These are phyloP conservation scores for Rusavskia elegans DNA, from an alignment of 495 filamentous ascomycete genomes.

Conservation along the genomic window DNA sequence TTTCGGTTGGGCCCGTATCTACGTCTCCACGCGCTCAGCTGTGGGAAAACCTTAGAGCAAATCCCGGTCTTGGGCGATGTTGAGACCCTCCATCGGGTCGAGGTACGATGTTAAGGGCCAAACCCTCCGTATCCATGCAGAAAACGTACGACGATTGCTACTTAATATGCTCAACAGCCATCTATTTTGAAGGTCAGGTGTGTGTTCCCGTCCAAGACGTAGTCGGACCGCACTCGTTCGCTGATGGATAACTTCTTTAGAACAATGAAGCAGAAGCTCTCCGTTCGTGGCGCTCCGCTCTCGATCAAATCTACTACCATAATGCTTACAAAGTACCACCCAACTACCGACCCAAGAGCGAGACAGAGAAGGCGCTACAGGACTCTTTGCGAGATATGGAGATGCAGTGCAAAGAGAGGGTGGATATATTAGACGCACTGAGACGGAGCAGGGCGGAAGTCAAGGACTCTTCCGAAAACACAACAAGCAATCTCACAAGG, in stretches of 20 bases:
- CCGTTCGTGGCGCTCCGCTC: constrained; percentile 77
- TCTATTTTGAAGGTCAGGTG: constrained; percentile 89
- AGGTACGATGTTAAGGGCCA: constrained; percentile 59
- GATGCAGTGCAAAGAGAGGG: constrained; percentile 83
- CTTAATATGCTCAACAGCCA: constrained; percentile 81
- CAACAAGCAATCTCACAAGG: constrained; percentile 17
- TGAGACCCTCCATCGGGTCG: background rate
- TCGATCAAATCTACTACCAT: constrained; percentile 82
- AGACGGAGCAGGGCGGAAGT: constrained; percentile 56
- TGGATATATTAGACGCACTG: constrained; percentile 75
- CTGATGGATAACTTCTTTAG: constrained; percentile 25
- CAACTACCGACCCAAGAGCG: constrained; percentile 55
- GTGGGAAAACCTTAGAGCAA: too few relatives aligned
- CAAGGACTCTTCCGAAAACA: constrained; percentile 18
- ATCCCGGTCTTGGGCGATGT: too few relatives aligned
- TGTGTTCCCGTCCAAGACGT: background rate
- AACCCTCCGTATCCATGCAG: constrained; percentile 64
- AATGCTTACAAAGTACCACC: constrained; percentile 58
- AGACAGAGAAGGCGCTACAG: constrained; percentile 71
- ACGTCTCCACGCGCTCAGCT: too few relatives aligned
- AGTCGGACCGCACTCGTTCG: background rate
- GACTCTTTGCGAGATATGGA: constrained; percentile 73
- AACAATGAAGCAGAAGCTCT: constrained; percentile 88
- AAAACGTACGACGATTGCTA: constrained; percentile 97
- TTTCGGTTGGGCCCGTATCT: too few relatives aligned